Percentiles rank a stretch among this genome's conserved stretches.
Evolutionary conservation across 2,329 filamentous ascomycete genomes (phyloP).

Genomic region (Fusarium begoniae): DNA sequence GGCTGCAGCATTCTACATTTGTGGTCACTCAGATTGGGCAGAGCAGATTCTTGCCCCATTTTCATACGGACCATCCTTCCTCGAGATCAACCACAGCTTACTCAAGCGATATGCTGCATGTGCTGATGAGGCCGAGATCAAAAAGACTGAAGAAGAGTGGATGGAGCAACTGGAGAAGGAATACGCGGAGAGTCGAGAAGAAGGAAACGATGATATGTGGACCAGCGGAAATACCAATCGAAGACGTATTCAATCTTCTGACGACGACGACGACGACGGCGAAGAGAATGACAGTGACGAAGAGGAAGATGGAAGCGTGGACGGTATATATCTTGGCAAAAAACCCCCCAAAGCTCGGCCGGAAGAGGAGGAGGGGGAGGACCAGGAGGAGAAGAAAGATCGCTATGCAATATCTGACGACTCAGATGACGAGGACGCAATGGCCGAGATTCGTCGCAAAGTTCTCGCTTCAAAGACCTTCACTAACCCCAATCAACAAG

Average conservation of each 20-base stretch:
- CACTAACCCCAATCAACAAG: constrained; percentile 53
- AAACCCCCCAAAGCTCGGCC: constrained; percentile 49
- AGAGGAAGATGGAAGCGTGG: constrained; percentile 56
- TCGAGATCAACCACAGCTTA: constrained; percentile 88
- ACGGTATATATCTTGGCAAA: constrained; percentile 70
- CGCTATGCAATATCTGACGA: constrained; percentile 82
- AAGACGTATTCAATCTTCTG: constrained; percentile 61
- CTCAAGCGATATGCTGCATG: constrained; percentile 88
- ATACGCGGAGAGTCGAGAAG: constrained; percentile 80
- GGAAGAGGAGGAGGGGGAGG: constrained; percentile 51
- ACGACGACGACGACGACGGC: constrained; percentile 58
- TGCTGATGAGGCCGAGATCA: constrained; percentile 81
- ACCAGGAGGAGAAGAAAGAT: constrained; percentile 61
- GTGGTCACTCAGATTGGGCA: constrained; percentile 91
- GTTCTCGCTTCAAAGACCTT: constrained; percentile 95
- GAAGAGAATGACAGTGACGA: constrained; percentile 56
- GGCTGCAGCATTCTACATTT: constrained; percentile 92
- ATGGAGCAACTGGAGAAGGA: constrained; percentile 89
- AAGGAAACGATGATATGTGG: constrained; percentile 82
- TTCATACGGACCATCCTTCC: constrained; percentile 85
- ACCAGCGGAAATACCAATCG: constrained; percentile 89
- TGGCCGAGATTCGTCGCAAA: constrained; percentile 89
- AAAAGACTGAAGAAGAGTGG: constrained; percentile 87
- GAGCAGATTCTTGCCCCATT: constrained; percentile 84
- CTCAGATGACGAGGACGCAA: constrained; percentile 81